Evolutionary conservation across 179 eudicot species (phyloP).

Genomic region (Drosera spatulata): DNA sequence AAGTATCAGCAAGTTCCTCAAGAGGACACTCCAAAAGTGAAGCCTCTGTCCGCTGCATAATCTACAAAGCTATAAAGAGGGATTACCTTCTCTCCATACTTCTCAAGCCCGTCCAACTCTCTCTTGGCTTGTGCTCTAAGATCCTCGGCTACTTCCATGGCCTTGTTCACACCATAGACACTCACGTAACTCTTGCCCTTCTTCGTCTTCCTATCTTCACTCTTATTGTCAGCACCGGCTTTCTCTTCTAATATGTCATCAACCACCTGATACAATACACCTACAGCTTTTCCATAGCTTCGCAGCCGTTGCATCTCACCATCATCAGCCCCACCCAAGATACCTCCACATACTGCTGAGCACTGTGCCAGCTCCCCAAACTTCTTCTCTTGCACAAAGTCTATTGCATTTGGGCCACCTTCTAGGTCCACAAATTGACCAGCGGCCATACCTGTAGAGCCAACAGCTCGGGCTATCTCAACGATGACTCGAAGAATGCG

Average conservation of each 20-base stretch:
- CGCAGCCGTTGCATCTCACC: conserved; percentile 70
- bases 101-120: conserved; percentile 63
- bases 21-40: conserved; percentile 23
- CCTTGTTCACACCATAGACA: conserved; percentile 77
- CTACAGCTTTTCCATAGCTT: conserved; percentile 76
- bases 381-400: conserved; percentile 78
- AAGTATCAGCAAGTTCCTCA: no score
- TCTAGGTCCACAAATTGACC: conserved; percentile 85
- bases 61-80: conserved; percentile 89
- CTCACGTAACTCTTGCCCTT: conserved; percentile 59
- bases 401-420: conserved; percentile 56
- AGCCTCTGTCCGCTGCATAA: conserved; percentile 91
- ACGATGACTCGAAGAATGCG: conserved; percentile 52
- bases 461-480: conserved; percentile 83
- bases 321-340: conserved; percentile 67
- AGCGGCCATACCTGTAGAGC: conserved; percentile 92
- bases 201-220: conserved; percentile 10
- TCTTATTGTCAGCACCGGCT: conserved; percentile 5
- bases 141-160: conserved; percentile 69
- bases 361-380: conserved; percentile 87
- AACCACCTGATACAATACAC: conserved; percentile 69
- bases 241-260: conserved; percentile 55
- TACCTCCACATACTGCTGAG: conserved; percentile 90
- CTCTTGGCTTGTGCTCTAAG: conserved; percentile 56
- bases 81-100: conserved; percentile 60